Evolutionary conservation across 495 filamentous ascomycete species (phyloP).

Genomic region (Margaritispora aquatica): DNA sequence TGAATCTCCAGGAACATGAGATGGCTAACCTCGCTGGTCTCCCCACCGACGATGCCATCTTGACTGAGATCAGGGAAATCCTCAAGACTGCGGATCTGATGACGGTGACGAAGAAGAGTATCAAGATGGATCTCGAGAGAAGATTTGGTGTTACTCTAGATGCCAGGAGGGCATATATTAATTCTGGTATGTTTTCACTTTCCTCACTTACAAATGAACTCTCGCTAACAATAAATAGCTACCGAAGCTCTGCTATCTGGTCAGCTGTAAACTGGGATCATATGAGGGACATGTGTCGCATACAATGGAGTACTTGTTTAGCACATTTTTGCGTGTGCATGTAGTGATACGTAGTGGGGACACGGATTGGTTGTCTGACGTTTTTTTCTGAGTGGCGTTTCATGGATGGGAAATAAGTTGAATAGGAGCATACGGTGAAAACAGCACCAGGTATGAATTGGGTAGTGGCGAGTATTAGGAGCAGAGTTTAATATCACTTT

Average conservation of each 20-base stretch:
- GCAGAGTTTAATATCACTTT: no score
- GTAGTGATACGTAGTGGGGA: background rate
- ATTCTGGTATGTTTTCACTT: slow-evolving; percentile 62
- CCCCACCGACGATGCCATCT: slow-evolving; percentile 81
- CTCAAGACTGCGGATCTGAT: slow-evolving; percentile 88
- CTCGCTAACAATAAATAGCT: slow-evolving; percentile 40
- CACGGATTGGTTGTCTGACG: background rate
- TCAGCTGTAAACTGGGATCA: slow-evolving; percentile 27
- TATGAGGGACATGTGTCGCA: background rate
- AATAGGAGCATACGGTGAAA: no score
- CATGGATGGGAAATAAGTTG: background rate
- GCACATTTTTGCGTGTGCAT: background rate
- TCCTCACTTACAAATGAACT: background rate
- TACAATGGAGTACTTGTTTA: background rate
- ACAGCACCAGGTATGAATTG: no score
- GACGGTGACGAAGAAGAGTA: slow-evolving; percentile 96
- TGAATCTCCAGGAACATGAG: slow-evolving; percentile 54
- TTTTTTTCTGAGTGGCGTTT: background rate
- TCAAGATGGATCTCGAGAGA: slow-evolving; percentile 87
- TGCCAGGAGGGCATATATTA: slow-evolving; percentile 81
- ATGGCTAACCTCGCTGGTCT: slow-evolving; percentile 61
- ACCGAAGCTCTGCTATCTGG: slow-evolving; percentile 44
- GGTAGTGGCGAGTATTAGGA: no score
- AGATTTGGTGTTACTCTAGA: slow-evolving; percentile 81
- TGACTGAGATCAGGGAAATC: slow-evolving; percentile 93